These are phyloP conservation scores for Tubosaeta brunneosetosa DNA, from an alignment of 768 basidiomycete genomes.

Conservation along the genomic window DNA sequence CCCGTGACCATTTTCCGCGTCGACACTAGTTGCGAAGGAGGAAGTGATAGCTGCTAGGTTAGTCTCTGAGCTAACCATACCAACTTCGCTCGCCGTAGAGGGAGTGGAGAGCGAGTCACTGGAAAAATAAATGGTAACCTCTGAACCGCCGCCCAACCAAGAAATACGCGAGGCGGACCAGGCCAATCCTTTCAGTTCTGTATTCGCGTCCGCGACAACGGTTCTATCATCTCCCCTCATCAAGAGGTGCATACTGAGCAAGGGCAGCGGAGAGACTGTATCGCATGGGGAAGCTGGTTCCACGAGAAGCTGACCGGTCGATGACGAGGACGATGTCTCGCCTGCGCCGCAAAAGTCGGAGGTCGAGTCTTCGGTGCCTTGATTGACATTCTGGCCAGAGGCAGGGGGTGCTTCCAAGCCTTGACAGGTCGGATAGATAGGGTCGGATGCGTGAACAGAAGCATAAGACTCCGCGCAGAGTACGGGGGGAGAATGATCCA, in stretches of 20 bases:
- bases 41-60: constrained; percentile 1
- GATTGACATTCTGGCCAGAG: neutral
- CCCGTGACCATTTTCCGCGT: constrained; percentile 1
- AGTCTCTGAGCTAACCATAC: neutral
- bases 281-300: neutral
- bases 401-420: neutral
- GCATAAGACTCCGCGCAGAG: neutral
- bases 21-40: constrained; percentile 21
- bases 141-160: neutral
- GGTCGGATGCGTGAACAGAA: neutral
- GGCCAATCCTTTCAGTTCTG: neutral
- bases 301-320: neutral
- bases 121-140: constrained; percentile 5
- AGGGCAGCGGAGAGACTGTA: neutral
- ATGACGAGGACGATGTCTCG: neutral
- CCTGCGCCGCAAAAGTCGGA: neutral
- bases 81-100: neutral
- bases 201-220: neutral
- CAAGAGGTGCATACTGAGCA: neutral
- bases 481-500: neutral
- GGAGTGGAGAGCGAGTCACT: constrained; percentile 2
- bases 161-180: neutral
- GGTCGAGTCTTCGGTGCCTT: neutral
- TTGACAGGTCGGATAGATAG: neutral
- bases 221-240: constrained; percentile 6